A percentile compares a stretch with the other conserved stretches of the same genome.
These are phyloP conservation scores for Peziza echinospora DNA, from an alignment of 495 filamentous ascomycete genomes.

Conservation along the genomic window DNA sequence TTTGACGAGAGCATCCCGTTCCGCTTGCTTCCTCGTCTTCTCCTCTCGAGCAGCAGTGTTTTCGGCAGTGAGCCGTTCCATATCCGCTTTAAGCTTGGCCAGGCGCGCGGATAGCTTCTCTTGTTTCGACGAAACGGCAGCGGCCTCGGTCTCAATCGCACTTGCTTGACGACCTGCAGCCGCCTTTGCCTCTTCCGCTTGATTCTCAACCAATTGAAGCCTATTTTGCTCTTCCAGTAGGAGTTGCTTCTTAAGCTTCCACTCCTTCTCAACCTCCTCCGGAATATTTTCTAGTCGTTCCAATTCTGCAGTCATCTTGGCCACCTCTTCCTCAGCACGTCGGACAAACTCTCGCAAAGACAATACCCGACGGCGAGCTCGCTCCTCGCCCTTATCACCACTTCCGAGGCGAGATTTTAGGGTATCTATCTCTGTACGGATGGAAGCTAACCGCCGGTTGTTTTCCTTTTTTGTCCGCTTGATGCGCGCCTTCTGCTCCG, in stretches of 20 bases:
- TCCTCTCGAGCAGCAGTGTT: constrained; percentile 7
- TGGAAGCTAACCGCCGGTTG: constrained; percentile 14
- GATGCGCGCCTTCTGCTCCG: constrained; percentile 14
- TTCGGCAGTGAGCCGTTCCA: constrained; percentile 11
- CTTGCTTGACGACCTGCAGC: constrained; percentile 14
- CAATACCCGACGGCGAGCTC: constrained; percentile 18
- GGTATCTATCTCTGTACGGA: constrained; percentile 20
- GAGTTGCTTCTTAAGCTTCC: constrained; percentile 15
- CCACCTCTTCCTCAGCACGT: constrained; percentile 18
- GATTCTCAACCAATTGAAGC: constrained; percentile 10
- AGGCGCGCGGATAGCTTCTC: constrained; percentile 13
- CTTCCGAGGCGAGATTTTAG: constrained; percentile 12
- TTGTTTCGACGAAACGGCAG: constrained; percentile 13
- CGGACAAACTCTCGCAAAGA: constrained; percentile 18
- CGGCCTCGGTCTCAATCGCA: constrained; percentile 15
- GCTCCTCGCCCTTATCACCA: constrained; percentile 19
- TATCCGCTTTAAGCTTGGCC: constrained; percentile 11
- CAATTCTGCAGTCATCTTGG: constrained; percentile 14
- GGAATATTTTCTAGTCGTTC: constrained; percentile 11
- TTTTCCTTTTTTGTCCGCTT: constrained; percentile 16
- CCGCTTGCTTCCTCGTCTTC: constrained; percentile 8
- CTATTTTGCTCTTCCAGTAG: constrained; percentile 13
- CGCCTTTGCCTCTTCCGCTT: constrained; percentile 14
- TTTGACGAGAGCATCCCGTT: constrained; percentile 8
- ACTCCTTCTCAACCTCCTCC: constrained; percentile 16